Conservation (phyloP, 805 yeast species). For the Vanderwaltozyma tropicalis region DNA sequence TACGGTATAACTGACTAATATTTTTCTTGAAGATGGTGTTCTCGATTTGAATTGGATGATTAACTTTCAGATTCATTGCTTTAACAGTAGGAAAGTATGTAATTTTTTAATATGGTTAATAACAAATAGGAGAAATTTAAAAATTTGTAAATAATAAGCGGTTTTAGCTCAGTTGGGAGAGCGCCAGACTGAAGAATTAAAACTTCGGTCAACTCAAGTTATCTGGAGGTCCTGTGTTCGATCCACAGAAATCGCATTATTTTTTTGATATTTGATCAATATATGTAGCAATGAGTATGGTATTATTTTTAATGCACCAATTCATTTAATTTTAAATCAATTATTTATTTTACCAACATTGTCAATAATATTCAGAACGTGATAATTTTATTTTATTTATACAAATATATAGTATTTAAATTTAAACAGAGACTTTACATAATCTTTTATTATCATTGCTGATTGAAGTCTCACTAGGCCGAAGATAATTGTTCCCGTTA, state of each 20-base stretch:
- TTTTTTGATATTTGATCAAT: constrained; percentile 4
- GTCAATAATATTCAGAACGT: no score
- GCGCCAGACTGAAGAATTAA: constrained; percentile 34
- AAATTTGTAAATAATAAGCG: constrained; percentile 13
- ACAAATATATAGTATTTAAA: no score
- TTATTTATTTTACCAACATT: no score
- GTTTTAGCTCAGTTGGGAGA: constrained; percentile 38
- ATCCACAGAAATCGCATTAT: constrained; percentile 65
- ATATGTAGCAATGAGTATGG: neutral
- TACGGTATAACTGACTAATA: no score
- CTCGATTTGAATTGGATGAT: no score
- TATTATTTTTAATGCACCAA: no score
- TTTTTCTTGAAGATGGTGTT: no score
- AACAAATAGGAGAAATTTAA: neutral
- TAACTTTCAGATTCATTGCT: no score
- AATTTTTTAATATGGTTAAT: neutral
- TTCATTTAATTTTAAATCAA: no score
- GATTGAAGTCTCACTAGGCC: neutral
- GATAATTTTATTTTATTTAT: no score
- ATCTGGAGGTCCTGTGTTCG: constrained; percentile 81
- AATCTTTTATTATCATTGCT: constrained; percentile 1
- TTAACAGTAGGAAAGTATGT: no score
- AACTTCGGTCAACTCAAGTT: constrained; percentile 11
- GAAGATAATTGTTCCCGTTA: no score
- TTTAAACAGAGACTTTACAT: neutral